Evolutionary conservation across 2,329 filamentous ascomycete species (phyloP).

Genomic region (Aspergillus fructus): DNA sequence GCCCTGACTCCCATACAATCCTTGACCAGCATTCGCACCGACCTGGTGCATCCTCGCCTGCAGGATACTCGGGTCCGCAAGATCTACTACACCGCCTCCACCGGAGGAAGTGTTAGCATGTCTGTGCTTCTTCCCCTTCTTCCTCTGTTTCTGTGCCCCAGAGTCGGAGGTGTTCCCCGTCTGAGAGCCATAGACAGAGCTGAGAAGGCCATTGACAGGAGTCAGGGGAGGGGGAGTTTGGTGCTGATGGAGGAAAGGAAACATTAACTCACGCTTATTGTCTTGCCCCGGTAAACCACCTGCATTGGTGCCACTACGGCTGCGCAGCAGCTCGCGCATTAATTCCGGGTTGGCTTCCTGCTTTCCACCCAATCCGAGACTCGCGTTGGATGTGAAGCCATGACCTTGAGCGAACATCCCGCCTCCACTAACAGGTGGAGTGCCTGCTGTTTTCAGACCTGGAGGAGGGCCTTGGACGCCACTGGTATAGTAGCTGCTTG

Average conservation of each 20-base stretch:
- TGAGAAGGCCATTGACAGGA: constrained; percentile 87
- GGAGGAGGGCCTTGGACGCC: constrained; percentile 92
- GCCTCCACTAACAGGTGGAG: constrained; percentile 75
- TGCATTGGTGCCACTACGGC: constrained; percentile 58
- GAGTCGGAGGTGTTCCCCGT: constrained; percentile 85
- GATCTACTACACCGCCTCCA: constrained; percentile 99
- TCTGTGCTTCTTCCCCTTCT: constrained; percentile 99
- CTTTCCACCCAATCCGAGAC: constrained; percentile 64
- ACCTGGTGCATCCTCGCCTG: constrained; percentile 94
- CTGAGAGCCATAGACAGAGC: constrained; percentile 86
- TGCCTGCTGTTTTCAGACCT: constrained; percentile 90
- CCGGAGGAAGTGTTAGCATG: constrained; percentile 99
- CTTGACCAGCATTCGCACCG: constrained; percentile 79
- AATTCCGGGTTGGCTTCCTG: constrained; percentile 75
- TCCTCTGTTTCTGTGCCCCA: constrained; percentile 92
- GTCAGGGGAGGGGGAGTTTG: constrained; percentile 85
- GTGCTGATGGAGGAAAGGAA: constrained; percentile 88
- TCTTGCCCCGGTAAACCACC: constrained; percentile 73
- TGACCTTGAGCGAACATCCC: constrained; percentile 90
- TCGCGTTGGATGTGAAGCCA: constrained; percentile 67
- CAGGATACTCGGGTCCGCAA: constrained; percentile 99
- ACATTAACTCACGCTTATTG: constrained; percentile 98
- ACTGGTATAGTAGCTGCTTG: constrained; percentile 74
- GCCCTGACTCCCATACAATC: constrained; percentile 81
- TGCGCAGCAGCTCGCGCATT: constrained; percentile 78